Evolutionary conservation across 1,139 yeast genomes (phyloP), one percentile per base, ranked within the genome.

Genomic region (Geotrichum phurueaensis): DNA sequence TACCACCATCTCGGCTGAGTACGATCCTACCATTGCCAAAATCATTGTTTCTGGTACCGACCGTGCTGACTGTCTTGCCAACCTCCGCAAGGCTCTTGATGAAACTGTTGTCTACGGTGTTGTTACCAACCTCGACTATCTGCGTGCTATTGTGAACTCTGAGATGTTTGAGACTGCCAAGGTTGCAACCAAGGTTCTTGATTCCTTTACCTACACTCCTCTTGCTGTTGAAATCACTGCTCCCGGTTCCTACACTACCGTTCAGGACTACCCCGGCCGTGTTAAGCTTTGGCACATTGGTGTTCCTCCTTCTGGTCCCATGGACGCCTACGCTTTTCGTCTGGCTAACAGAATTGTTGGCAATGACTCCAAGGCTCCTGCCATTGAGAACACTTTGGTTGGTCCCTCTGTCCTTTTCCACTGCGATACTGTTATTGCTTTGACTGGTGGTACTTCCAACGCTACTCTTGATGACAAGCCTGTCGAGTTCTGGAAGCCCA

Each of bases 291-390:
- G 98, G 98, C 82, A 86, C 71, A 79, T 77, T 62, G 99, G 99
- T 73, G 97, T 94, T 60, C 99, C 99, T 36, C 98, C 98, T 10
- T 89, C 97, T 48, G 99, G 99, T 54, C 97, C 98, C 65, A 94
- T 94, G 98, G 98, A 94, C 75, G 84, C 86, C 64, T 91, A 86
- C 69, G 85, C 97, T 1, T 92, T 91, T 78, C 82, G 97, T 71
- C 73, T 90, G 64, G 97, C 96, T 39, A 92, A 94, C 78, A 79
- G 88, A 71, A 84, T 89, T 70, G 97, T 94, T 58, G 97, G 97
- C 63, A 92, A 94, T 74, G 83, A 87, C 68, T 75, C 79, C 67
- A 78, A 81, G 54, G 87, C 96, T 18, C 96, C 98, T 13, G 97
- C 96, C 53, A 80, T 94, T 71, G 99, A 94, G 76, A 81, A 89